Conservation (phyloP, 345 rosid genomes). For the sweet orange (Citrus sinensis) region DVS_A1.0 CM039168.1:2722501-2723000, state of each 20-base stretch:
- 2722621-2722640: background rate
- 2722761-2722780: background rate
- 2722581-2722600: background rate
- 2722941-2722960: background rate
- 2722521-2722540: background rate
- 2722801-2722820: background rate
- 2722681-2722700: background rate
- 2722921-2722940: background rate
- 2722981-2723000: background rate
- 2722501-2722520: background rate
- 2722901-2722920: background rate
- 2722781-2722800: background rate
- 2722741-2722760: background rate
- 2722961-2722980: background rate
- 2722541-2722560: background rate
- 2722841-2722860: background rate
- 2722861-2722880: no score
- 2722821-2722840: background rate
- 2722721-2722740: background rate
- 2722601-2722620: background rate
- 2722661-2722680: background rate
- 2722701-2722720: background rate
- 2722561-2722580: background rate
- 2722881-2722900: background rate
- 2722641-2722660: background rate